Evolutionary conservation across 768 basidiomycete genomes (phyloP), one percentile per base, ranked within the genome.

Genomic region (Hirschioporus abietinus): DNA sequence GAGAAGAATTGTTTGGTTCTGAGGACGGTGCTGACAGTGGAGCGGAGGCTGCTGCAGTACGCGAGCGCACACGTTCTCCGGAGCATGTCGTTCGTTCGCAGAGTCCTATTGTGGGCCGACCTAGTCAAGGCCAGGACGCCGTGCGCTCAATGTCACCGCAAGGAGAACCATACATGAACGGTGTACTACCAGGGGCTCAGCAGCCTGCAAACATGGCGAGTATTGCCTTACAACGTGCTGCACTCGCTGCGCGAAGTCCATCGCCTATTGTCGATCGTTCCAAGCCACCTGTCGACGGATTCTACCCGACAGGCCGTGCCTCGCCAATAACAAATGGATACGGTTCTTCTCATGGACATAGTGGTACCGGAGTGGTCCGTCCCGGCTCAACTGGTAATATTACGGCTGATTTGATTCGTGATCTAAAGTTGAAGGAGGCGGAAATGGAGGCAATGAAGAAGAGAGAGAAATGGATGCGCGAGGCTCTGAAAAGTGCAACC

Each of bases 391-490:
- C 88, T 0, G 85, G 88, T 7, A 91, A 86, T 73, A 82, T 90
- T 23, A 82, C 89, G 2, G 86, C 89, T 15, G 95, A 96, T 72
- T 76, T 94, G 68, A 78, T 92, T 59, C 83, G 88, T 57, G 93
- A 95, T 71, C 78, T 95, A 68, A 94, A 91, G 76, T 83, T 84
- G 36, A 94, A 91, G 74, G 95, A 96, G 69, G 79, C 81, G 42
- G 95, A 96, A 75, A 74, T 97, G 60, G 93, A 94, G 69, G 80
- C 80, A 60, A 77, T 90, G 70, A 89, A 87, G 82, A 86, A 86
- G 73, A 86, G 92, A 70, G 88, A 94, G 79, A 79, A 80, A 36
- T 97, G 96, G 90, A 89, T 98, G 88, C 88, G 86, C 73, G 87
- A 88, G 60, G 90, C 92, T 0, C 77, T 99, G 61, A 78, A 80